These are phyloP conservation scores for Trichopus zeylanicus DNA, from an alignment of 116 monocot species.

Conservation along the genomic window DNA sequence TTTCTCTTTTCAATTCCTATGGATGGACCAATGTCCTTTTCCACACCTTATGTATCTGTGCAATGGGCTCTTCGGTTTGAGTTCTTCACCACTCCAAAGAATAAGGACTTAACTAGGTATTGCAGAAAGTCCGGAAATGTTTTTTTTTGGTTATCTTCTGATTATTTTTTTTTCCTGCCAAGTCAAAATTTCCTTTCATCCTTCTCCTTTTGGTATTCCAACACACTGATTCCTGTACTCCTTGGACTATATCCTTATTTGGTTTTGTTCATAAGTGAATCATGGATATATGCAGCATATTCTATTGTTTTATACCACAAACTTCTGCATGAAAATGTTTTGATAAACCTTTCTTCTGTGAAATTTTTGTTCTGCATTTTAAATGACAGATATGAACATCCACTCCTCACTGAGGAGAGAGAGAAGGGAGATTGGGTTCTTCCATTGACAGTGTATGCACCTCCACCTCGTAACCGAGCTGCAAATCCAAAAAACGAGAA, in stretches of 20 bases:
- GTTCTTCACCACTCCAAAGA: slow-evolving; percentile 79
- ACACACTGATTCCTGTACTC: too few species aligned
- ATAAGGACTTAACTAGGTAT: slow-evolving; percentile 62
- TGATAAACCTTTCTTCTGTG: not conserved
- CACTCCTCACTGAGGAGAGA: slow-evolving; percentile 68
- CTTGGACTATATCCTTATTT: too few species aligned
- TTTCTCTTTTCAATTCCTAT: slow-evolving; percentile 94
- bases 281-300: too few species aligned
- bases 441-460: slow-evolving; percentile 84
- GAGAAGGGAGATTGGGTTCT: slow-evolving; percentile 96
- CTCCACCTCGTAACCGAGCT: slow-evolving; percentile 46
- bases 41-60: slow-evolving; percentile 67
- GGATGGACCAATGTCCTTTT: slow-evolving; percentile 94
- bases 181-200: not conserved
- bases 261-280: too few species aligned
- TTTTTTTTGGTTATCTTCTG: not conserved
- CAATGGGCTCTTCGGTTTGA: slow-evolving; percentile 96
- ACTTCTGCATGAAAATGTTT: not conserved
- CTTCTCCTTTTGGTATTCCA: too few species aligned
- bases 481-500: slow-evolving; percentile 49
- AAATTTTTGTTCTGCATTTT: not conserved
- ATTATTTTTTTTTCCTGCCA: not conserved
- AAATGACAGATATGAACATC: slow-evolving; percentile 77
- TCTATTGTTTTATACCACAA: not conserved
- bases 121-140: not conserved